These are phyloP conservation scores for Hypomontagnella monticulosa DNA, from an alignment of 495 filamentous ascomycete genomes.

Conservation along the genomic window DNA sequence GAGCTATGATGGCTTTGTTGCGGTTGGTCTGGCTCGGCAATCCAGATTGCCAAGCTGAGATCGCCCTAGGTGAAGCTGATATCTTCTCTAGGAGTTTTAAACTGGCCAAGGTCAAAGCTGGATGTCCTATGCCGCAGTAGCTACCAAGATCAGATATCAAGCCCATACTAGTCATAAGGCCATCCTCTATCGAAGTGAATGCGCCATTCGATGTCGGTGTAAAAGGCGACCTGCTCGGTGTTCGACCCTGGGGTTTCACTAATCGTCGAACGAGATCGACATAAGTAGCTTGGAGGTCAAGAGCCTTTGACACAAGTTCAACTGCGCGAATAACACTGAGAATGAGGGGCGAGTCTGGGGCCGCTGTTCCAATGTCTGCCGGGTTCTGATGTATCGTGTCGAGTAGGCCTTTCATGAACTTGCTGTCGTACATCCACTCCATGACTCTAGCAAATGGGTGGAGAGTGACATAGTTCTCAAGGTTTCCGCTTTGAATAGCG, in stretches of 20 bases:
- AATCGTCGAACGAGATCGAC: conserved; percentile 83
- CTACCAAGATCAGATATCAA: conserved; percentile 81
- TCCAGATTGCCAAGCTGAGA: conserved; percentile 63
- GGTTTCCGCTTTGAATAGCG: conserved; percentile 72
- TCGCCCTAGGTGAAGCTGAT: conserved; percentile 79
- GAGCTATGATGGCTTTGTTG: conserved; percentile 81
- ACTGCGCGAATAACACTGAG: conserved; percentile 77
- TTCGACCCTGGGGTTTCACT: conserved; percentile 59
- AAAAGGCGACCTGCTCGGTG: conserved; percentile 44
- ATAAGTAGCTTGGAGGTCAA: conserved; percentile 91
- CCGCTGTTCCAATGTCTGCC: conserved; percentile 69
- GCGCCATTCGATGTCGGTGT: conserved; percentile 72
- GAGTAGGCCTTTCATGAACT: conserved; percentile 81
- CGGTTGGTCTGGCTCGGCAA: conserved; percentile 62
- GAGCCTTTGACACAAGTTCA: conserved; percentile 78
- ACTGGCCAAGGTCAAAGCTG: conserved; percentile 77
- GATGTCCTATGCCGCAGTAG: conserved; percentile 83
- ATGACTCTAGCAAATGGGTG: conserved; percentile 93
- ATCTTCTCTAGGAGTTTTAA: conserved; percentile 85
- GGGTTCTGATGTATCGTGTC: conserved; percentile 77
- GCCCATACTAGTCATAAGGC: conserved; percentile 78
- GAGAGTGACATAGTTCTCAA: conserved; percentile 79
- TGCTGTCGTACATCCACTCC: conserved; percentile 97
- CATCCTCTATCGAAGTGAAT: conserved; percentile 89
- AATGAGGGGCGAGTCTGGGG: conserved; percentile 77